Base-by-base conservation (phyloP, 2,329 filamentous ascomycete species). In the Penicillium sp. region DNA sequence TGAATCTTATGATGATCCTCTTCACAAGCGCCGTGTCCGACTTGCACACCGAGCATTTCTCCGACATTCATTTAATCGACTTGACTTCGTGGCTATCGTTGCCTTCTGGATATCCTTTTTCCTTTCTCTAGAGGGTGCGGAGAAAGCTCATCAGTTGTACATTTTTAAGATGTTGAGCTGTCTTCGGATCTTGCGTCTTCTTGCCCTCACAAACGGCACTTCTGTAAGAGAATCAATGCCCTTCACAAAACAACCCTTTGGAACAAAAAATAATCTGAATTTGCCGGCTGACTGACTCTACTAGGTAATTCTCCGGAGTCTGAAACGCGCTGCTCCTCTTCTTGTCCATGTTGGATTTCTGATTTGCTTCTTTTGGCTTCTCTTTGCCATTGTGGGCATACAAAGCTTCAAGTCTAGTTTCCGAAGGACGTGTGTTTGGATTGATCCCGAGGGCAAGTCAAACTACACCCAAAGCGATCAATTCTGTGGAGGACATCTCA, bases 141-240 rank as follows among this genome's bases (percentile, higher is more conserved):
- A 97, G 68, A 81, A 82, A 56, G 67, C 73, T 2, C 81, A 86
- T 48, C 90, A 95, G 68, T 73, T 97, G 7, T 96, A 92, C 65
- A 83, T 97, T 7, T 99, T 99, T 73, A 88, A 91, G 52, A 99
- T 99, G 95, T 81, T 99, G 55, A 96, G 92, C 68, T 97, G 92
- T 74, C 81, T 99, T 60, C 90, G 95, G 40, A 97, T 99, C 60
- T 77, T 99, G 60, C 86, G 94, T 56, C 82, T 99, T n/a, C 80
- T 99, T 18, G 88, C 91, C 47, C 83, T 99, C 48, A 99, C 94
- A 1, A 92, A 92, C 64, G 94, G 94, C 63, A 99, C 95, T 52
- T 89, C 92, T 49, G 89, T 92, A 81, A 79, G 87, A 77, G 87
- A 77, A n/a, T n/a, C n/a, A 42, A 13, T 14, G 5, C 36, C 7